Conservation (phyloP, 2,329 filamentous ascomycete genomes). For the Nectriaceae sp. region DNA sequence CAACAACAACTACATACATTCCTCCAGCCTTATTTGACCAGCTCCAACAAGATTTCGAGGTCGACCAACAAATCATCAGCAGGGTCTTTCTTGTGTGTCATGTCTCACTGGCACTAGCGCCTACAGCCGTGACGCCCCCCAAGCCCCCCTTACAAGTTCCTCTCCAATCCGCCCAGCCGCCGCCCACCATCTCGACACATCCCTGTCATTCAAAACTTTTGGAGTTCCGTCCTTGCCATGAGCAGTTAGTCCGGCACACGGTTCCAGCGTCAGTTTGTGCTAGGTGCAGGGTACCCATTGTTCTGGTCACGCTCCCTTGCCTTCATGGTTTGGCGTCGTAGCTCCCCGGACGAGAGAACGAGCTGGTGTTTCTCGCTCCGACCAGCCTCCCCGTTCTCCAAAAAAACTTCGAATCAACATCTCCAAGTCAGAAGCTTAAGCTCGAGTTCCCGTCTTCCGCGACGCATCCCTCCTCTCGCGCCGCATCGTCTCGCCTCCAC, state of each 20-base stretch:
- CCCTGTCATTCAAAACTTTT: slow-evolving; percentile 12
- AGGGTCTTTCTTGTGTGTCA: slow-evolving; percentile 9
- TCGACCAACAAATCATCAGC: background rate
- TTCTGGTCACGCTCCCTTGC: slow-evolving; percentile 21
- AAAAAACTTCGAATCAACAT: background rate
- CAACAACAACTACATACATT: no score
- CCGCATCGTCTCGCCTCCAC: background rate
- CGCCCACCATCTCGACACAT: slow-evolving; percentile 4
- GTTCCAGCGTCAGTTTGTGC: slow-evolving; percentile 6
- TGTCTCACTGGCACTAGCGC: slow-evolving; percentile 25
- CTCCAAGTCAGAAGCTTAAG: background rate
- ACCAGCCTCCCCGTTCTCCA: no score
- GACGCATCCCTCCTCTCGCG: background rate
- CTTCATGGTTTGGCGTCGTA: slow-evolving; percentile 7
- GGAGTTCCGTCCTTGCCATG: slow-evolving; percentile 18
- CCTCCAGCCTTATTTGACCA: no score
- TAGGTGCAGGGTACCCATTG: slow-evolving; percentile 20
- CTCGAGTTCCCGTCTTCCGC: background rate
- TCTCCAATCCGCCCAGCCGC: slow-evolving; percentile 17
- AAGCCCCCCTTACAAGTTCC: slow-evolving; percentile 22
- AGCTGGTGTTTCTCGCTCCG: background rate
- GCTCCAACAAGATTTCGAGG: background rate
- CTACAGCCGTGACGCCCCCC: slow-evolving; percentile 17
- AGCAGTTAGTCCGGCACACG: slow-evolving; percentile 22
- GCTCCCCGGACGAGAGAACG: slow-evolving; percentile 10